Percentiles rank a stretch among this genome's conserved stretches.
Conservation (phyloP, 1,139 yeast species). For the Zygosaccharomyces sapae region DNA sequence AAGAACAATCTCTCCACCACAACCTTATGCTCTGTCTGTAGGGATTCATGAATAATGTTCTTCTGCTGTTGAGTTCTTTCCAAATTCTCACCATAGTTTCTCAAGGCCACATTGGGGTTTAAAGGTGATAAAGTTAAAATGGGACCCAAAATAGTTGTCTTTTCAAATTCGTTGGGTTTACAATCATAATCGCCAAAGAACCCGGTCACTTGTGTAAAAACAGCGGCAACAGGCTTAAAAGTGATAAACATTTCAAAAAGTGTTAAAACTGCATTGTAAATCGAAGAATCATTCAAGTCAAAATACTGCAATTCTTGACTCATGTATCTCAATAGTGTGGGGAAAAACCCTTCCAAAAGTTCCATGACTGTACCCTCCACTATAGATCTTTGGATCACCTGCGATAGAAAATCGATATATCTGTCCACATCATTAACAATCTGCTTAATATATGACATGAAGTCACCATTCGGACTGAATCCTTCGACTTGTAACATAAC, state of each 20-base stretch:
- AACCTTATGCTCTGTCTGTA: slow-evolving; percentile 57
- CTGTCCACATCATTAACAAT: slow-evolving; percentile 39
- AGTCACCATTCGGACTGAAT: slow-evolving; percentile 31
- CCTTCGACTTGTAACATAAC: slow-evolving; percentile 57
- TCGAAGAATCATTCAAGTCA: slow-evolving; percentile 45
- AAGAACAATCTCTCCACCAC: slow-evolving; percentile 58
- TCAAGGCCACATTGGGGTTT: slow-evolving; percentile 46
- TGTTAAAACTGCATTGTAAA: slow-evolving; percentile 50
- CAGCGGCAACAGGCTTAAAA: slow-evolving; percentile 58
- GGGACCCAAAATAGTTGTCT: slow-evolving; percentile 69
- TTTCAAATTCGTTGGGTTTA: slow-evolving; percentile 53
- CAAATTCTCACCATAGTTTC: slow-evolving; percentile 44
- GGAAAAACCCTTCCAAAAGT: slow-evolving; percentile 54
- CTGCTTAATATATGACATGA: slow-evolving; percentile 30
- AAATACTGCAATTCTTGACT: slow-evolving; percentile 27
- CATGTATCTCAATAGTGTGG: slow-evolving; percentile 39
- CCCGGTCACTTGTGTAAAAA: slow-evolving; percentile 54
- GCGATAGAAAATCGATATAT: slow-evolving; percentile 53
- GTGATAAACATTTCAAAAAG: slow-evolving; percentile 57
- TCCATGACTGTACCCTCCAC: slow-evolving; percentile 66
- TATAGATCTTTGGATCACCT: slow-evolving; percentile 53
- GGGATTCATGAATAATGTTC: slow-evolving; percentile 48
- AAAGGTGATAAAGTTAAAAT: slow-evolving; percentile 73
- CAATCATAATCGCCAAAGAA: slow-evolving; percentile 41
- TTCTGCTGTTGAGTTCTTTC: slow-evolving; percentile 40